These are phyloP conservation scores for Pichia phayaonensis DNA, from an alignment of 805 yeast genomes.

Conservation along the genomic window DNA sequence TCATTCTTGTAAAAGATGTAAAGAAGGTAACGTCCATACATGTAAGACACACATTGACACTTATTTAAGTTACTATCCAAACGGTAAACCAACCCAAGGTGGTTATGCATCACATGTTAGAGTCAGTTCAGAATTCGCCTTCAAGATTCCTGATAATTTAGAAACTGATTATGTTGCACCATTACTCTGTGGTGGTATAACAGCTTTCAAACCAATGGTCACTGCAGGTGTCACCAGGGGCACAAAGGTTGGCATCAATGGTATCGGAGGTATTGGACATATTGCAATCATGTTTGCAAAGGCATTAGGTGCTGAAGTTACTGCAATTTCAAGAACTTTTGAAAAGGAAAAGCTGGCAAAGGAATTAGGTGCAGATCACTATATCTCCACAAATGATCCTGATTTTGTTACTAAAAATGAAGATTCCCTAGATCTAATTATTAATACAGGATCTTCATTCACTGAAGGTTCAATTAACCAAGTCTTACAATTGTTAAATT, in stretches of 20 bases:
- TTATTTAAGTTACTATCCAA: neutral
- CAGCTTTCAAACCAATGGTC: constrained; percentile 43
- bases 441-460: constrained; percentile 41
- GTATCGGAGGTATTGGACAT: constrained; percentile 42
- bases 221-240: constrained; percentile 39
- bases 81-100: constrained; percentile 25
- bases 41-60: constrained; percentile 30
- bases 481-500: constrained; percentile 22
- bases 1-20: constrained; percentile 32
- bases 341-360: constrained; percentile 42
- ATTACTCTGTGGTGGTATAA: constrained; percentile 49
- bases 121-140: constrained; percentile 37
- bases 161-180: constrained; percentile 42
- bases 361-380: constrained; percentile 45
- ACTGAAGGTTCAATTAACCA: constrained; percentile 21
- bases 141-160: constrained; percentile 41
- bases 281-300: constrained; percentile 44
- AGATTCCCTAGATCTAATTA: constrained; percentile 37
- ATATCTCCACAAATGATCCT: constrained; percentile 45
- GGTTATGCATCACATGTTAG: constrained; percentile 44
- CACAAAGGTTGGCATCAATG: constrained; percentile 41
- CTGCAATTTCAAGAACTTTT: constrained; percentile 45
- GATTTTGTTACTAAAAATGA: constrained; percentile 31
- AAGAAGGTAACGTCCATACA: constrained; percentile 33
- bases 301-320: constrained; percentile 54